Conservation (phyloP, 768 basidiomycete species). For the Agaricus bisporus region DNA sequence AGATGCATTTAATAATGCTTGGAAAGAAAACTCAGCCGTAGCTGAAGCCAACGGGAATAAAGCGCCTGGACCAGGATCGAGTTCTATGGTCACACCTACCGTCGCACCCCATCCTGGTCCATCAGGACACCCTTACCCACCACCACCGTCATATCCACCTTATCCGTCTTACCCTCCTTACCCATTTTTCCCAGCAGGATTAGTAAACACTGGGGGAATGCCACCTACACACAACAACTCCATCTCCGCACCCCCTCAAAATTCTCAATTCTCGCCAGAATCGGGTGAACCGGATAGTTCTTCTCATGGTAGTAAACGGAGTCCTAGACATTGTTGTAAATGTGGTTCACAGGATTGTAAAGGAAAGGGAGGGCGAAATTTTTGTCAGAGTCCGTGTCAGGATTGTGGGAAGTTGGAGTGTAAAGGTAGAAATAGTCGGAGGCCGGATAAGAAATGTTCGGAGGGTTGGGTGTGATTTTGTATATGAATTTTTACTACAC, state of each 20-base stretch:
- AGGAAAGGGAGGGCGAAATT: constrained; percentile 72
- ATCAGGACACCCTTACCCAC: constrained; percentile 12
- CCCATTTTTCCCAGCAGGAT: constrained; percentile 11
- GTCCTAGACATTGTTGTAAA: constrained; percentile 73
- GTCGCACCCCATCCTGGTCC: constrained; percentile 9
- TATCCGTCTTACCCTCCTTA: constrained; percentile 22
- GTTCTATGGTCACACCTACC: neutral
- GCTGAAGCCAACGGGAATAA: constrained; percentile 17
- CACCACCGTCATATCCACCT: constrained; percentile 14
- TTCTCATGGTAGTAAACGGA: constrained; percentile 39
- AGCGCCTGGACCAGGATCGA: constrained; percentile 9
- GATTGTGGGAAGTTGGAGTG: constrained; percentile 82
- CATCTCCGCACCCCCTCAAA: neutral
- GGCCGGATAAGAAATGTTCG: constrained; percentile 68
- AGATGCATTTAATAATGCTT: constrained; percentile 54
- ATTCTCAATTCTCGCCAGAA: constrained; percentile 4
- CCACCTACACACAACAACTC: constrained; percentile 15
- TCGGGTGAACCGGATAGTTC: constrained; percentile 1
- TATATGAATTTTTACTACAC: too few species aligned
- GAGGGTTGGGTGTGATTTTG: constrained; percentile 39
- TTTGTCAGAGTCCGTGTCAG: constrained; percentile 70
- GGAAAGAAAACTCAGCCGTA: constrained; percentile 52
- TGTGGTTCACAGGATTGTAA: constrained; percentile 79
- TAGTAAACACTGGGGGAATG: neutral
- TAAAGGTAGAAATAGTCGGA: constrained; percentile 68